Evolutionary conservation across 1,284 basidiomycete genomes (phyloP).

Genomic region (Puccinia triticina): DNA sequence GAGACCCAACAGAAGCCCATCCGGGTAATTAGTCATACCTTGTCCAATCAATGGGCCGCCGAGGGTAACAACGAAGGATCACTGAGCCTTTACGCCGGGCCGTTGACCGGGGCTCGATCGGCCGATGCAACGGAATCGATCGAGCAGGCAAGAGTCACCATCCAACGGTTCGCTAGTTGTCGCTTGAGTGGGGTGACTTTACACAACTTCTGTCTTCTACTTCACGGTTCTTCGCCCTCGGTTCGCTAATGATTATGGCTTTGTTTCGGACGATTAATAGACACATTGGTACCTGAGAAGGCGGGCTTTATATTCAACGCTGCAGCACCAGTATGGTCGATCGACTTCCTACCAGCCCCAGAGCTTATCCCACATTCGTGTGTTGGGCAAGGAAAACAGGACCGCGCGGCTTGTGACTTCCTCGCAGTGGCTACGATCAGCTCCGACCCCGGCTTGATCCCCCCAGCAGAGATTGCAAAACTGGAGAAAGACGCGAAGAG

Average conservation of each 20-base stretch:
- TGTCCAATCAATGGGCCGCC: slow-evolving; percentile 11
- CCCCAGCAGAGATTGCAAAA: slow-evolving; percentile 55
- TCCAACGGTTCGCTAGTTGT: slow-evolving; percentile 39
- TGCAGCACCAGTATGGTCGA: slow-evolving; percentile 79
- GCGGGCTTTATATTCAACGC: slow-evolving; percentile 73
- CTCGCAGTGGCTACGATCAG: slow-evolving; percentile 77
- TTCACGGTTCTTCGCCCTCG: not conserved
- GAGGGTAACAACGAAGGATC: slow-evolving; percentile 13
- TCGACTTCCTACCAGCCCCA: slow-evolving; percentile 86
- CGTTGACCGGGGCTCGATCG: not conserved
- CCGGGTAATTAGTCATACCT: slow-evolving; percentile 20
- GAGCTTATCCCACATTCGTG: slow-evolving; percentile 55
- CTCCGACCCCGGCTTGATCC: slow-evolving; percentile 55
- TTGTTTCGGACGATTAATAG: slow-evolving; percentile 32
- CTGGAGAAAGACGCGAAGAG: slow-evolving; percentile 53
- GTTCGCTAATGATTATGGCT: not conserved
- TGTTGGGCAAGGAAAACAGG: slow-evolving; percentile 24
- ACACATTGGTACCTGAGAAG: slow-evolving; percentile 55
- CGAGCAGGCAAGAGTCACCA: slow-evolving; percentile 25
- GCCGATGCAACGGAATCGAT: slow-evolving; percentile 1
- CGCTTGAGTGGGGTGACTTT: slow-evolving; percentile 45
- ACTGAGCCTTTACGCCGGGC: slow-evolving; percentile 31
- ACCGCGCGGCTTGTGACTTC: slow-evolving; percentile 66
- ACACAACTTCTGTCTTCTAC: not conserved
- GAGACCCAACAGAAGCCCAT: not conserved